A percentile compares a stretch with the other conserved stretches of the same genome.
Conservation (phyloP, 176 grass and related monocot species). For the Typha latifolia region DNA sequence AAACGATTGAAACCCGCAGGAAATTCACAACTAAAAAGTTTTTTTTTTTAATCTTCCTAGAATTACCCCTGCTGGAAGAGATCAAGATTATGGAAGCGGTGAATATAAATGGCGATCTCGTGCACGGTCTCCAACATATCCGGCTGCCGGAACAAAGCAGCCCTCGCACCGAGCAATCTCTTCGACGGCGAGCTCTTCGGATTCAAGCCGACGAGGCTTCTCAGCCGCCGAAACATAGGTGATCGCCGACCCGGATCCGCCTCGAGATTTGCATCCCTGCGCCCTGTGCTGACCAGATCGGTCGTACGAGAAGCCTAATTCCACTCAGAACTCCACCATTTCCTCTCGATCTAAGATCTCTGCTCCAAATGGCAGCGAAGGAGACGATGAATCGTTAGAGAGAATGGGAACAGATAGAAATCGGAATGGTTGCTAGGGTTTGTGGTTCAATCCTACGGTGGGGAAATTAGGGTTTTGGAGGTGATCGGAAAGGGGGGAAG, state of each 20-base stretch:
- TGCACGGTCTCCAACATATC: constrained; percentile 71
- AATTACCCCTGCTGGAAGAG: constrained; percentile 83
- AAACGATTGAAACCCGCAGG: too few species aligned
- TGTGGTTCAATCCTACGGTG: neutral
- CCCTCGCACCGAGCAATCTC: too few species aligned
- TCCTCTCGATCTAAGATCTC: neutral
- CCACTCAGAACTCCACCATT: neutral
- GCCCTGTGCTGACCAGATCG: neutral
- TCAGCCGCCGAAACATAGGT: constrained; percentile 54
- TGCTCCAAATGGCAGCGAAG: neutral
- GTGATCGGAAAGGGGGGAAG: neutral
- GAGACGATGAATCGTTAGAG: neutral
- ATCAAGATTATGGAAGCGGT: constrained; percentile 87
- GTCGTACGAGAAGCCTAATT: neutral
- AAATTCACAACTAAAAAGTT: too few species aligned
- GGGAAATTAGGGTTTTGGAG: constrained; percentile 8
- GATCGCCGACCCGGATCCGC: neutral
- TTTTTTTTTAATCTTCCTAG: too few species aligned
- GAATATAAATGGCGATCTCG: constrained; percentile 81
- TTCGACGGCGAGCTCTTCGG: neutral
- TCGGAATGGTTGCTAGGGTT: neutral
- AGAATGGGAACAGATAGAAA: neutral
- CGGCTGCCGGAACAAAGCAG: constrained; percentile 27
- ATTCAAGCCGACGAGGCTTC: constrained; percentile 48
- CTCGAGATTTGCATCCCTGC: constrained; percentile 9